phyloP scores from a whole-genome alignment of 73 alveolate species.

The Paramecium sonneborni region DNA sequence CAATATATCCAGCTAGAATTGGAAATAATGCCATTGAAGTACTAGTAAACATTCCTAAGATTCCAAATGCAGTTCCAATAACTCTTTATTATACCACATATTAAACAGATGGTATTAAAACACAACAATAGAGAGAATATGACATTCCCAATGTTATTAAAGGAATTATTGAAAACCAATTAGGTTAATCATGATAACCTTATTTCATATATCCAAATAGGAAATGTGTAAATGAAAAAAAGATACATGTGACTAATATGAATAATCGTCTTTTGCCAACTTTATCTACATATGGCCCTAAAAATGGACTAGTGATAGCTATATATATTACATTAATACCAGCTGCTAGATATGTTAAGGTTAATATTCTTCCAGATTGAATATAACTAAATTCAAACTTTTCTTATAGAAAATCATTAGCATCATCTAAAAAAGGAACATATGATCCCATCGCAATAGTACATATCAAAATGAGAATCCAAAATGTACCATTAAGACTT shows the following conservation, averaged over 20 bases:
- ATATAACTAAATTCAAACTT: neutral
- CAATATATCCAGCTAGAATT: neutral
- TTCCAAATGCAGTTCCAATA: conserved; percentile 55
- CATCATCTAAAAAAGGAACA: conserved; percentile 53
- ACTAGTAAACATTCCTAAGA: conserved; percentile 10
- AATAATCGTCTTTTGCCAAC: neutral
- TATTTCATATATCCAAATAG: neutral
- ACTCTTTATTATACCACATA: conserved; percentile 14
- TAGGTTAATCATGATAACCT: neutral
- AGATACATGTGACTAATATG: neutral
- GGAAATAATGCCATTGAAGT: neutral
- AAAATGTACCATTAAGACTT: conserved; percentile 31
- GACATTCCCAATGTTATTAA: neutral
- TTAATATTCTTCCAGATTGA: neutral
- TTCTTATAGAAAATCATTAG: conserved; percentile 18
- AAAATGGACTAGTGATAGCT: conserved; percentile 27
- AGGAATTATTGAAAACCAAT: conserved; percentile 2
- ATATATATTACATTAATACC: neutral
- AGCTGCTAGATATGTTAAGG: neutral
- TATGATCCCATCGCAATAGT: neutral
- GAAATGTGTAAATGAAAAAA: conserved; percentile 10
- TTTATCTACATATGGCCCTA: conserved; percentile 13
- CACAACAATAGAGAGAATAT: conserved; percentile 28
- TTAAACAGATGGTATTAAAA: neutral
- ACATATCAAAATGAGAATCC: neutral